Conservation (phyloP, 2,329 filamentous ascomycete species). For the Trichophyton verrucosum region DNA sequence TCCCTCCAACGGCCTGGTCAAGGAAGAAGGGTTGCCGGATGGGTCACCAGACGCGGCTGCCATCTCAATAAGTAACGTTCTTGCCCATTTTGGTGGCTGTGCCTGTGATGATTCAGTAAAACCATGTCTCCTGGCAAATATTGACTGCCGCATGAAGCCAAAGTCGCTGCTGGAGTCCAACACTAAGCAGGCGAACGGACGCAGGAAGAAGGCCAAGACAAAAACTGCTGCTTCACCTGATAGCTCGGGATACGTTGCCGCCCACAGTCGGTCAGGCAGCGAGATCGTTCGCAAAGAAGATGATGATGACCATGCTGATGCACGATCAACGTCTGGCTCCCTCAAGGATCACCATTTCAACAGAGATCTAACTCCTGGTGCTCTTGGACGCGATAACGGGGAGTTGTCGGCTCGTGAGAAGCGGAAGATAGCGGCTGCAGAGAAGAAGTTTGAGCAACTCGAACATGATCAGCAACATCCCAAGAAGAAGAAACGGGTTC, state of each 20-base stretch:
- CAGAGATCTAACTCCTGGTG: slow-evolving; percentile 49
- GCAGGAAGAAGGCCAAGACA: slow-evolving; percentile 36
- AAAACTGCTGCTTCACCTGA: slow-evolving; percentile 41
- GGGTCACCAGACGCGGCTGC: slow-evolving; percentile 30
- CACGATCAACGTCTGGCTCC: slow-evolving; percentile 46
- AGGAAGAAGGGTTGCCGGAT: slow-evolving; percentile 28
- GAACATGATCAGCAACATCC: slow-evolving; percentile 44
- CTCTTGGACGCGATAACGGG: slow-evolving; percentile 29
- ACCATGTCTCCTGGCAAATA: slow-evolving; percentile 30
- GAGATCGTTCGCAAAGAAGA: slow-evolving; percentile 41
- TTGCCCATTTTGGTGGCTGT: slow-evolving; percentile 39
- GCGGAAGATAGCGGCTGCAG: slow-evolving; percentile 50
- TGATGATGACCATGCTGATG: slow-evolving; percentile 46
- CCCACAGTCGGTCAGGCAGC: slow-evolving; percentile 46
- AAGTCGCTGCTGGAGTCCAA: slow-evolving; percentile 21
- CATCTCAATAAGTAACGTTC: slow-evolving; percentile 36
- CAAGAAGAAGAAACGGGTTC: slow-evolving; percentile 46
- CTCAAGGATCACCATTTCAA: slow-evolving; percentile 44
- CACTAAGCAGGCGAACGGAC: slow-evolving; percentile 33
- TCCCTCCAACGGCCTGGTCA: slow-evolving; percentile 29
- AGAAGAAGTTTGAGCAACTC: slow-evolving; percentile 49
- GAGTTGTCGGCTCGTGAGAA: slow-evolving; percentile 51
- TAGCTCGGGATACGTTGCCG: slow-evolving; percentile 43
- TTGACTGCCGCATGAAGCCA: slow-evolving; percentile 32
- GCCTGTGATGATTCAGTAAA: slow-evolving; percentile 31